Percentiles rank a stretch among this genome's conserved stretches.
Conservation (phyloP, 139 green algal species). For the Asterochloris sp. region DNA sequence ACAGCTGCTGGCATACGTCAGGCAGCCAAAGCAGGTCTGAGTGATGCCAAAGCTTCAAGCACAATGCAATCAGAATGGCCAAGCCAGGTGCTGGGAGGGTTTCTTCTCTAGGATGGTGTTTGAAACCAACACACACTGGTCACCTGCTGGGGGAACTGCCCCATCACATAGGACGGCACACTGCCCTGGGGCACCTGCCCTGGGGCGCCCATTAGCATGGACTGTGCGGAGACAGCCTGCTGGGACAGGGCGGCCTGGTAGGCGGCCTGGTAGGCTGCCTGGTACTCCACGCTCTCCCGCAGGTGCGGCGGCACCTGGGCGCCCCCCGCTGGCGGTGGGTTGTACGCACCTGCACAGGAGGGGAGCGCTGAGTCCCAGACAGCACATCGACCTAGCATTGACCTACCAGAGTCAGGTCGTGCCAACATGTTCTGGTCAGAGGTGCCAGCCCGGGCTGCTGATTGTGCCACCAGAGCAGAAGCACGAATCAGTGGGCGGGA, state of each 20-base stretch:
- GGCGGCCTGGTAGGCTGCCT: constrained; percentile 84
- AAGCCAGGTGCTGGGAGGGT: too few species aligned
- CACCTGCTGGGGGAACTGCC: constrained; percentile 23
- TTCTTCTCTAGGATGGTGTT: too few species aligned
- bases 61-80: too few species aligned
- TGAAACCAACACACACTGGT: not conserved
- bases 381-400: not conserved
- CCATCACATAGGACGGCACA: constrained; percentile 19
- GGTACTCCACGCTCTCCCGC: constrained; percentile 65
- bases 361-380: not conserved
- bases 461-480: constrained; percentile 3
- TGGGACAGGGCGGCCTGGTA: constrained; percentile 82
- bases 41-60: too few species aligned
- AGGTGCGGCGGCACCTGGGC: not conserved
- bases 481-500: too few species aligned
- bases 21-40: too few species aligned
- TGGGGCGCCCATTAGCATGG: constrained; percentile 24
- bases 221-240: constrained; percentile 43
- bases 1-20: too few species aligned
- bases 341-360: not conserved
- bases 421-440: not conserved
- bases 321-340: not conserved
- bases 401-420: constrained; percentile 1
- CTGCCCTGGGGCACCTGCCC: constrained; percentile 15
- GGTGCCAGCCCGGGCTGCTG: constrained; percentile 11